Evolutionary conservation across 2,329 filamentous ascomycete genomes (phyloP), one percentile per base, ranked within the genome.

Genomic region (Bipolaris victoriae): DNA sequence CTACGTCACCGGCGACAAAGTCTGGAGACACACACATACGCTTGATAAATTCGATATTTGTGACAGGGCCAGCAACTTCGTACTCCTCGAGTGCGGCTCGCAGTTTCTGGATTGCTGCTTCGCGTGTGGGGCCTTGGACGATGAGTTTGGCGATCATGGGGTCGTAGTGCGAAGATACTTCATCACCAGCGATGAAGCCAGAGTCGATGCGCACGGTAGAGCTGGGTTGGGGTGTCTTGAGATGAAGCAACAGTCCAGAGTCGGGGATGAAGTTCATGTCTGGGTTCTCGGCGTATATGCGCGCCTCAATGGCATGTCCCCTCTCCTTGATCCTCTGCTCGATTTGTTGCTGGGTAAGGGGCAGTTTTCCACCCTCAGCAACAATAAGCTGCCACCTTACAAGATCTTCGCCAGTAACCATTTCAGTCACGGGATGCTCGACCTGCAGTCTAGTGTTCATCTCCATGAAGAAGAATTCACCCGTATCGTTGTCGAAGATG

Each of bases 141-240:
- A 99, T 99, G 50, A 99, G 85, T 79, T 99, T 99, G 43, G 95
- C 91, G 65, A 99, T 97, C 95, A 99, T 99, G 26, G 95, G 95
- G 68, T 99, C 95, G 76, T 99, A 99, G 52, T 95, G 91, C 57
- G 94, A 91, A 0, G 93, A 96, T 2, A 99, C 91, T 61, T 92
- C 91, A 73, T 97, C 94, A 24, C 95, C 95, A 65, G 92, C 84
- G 26, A 93, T 86, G 74, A 98, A 98, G 1, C 95, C 95, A 44
- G 93, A 92, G 71, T 99, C 95, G 63, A 99, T 92, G 39, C 95
- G 88, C 31, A 98, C 85, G 62, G 92, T 90, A 0, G 89, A 83
- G 36, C 86, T 84, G 5, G 84, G 80, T 47, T 80, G 75, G 0
- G 94, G 93, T 1, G 90, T 92, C 33, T 86, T 84, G 10, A 98